phyloP scores from a whole-genome alignment of 1,139 yeast genomes.

The Yamadazyma atlantica region DNA sequence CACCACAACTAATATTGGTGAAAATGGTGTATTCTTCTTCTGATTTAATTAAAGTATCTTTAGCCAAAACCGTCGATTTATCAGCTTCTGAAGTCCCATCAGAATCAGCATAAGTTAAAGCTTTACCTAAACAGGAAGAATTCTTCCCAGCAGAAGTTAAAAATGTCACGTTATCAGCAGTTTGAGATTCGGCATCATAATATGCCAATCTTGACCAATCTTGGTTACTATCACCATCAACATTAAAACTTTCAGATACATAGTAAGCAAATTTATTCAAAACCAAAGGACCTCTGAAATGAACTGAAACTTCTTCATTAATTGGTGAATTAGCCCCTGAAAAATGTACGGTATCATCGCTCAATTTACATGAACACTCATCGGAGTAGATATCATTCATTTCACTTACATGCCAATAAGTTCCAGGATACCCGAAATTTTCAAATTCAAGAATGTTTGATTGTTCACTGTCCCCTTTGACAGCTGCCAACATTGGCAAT shows the following conservation, averaged over 20 bases:
- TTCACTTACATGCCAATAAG: slow-evolving; percentile 67
- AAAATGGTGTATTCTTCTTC: slow-evolving; percentile 78
- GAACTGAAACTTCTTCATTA: slow-evolving; percentile 86
- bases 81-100: slow-evolving; percentile 72
- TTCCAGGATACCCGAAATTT: slow-evolving; percentile 76
- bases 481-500: slow-evolving; percentile 2
- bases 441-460: slow-evolving; percentile 46
- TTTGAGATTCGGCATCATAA: slow-evolving; percentile 49
- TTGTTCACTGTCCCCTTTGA: slow-evolving; percentile 1
- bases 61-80: slow-evolving; percentile 58
- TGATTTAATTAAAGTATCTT: slow-evolving; percentile 60
- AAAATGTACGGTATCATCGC: slow-evolving; percentile 51
- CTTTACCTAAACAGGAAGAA: slow-evolving; percentile 79
- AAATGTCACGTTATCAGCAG: slow-evolving; percentile 69
- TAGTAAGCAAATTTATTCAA: slow-evolving; percentile 72
- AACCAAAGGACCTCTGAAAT: slow-evolving; percentile 89
- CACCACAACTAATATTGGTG: slow-evolving; percentile 62
- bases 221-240: slow-evolving; percentile 30
- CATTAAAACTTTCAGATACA: slow-evolving; percentile 40
- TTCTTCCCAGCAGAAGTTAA: slow-evolving; percentile 80
- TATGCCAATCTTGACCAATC: slow-evolving; percentile 74
- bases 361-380: slow-evolving; percentile 61
- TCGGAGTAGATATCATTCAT: slow-evolving; percentile 51
- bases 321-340: slow-evolving; percentile 80
- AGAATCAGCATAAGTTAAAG: slow-evolving; percentile 73